These are phyloP conservation scores for Sugiyamaella sp. DNA, from an alignment of 1,139 yeast species.

Conservation along the genomic window DNA sequence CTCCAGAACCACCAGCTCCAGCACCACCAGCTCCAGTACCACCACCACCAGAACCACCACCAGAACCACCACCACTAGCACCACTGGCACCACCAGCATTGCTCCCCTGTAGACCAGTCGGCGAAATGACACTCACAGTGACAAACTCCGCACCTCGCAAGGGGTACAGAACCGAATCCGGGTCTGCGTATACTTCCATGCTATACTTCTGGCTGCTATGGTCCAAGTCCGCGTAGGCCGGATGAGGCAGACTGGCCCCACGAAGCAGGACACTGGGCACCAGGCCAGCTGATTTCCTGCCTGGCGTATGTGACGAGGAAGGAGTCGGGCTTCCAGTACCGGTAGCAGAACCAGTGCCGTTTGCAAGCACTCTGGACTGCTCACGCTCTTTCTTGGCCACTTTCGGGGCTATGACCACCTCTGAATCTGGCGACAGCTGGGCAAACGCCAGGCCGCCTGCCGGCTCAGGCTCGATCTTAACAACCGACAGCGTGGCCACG, in stretches of 20 bases:
- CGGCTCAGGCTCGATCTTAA: conserved; percentile 57
- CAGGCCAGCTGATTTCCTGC: conserved; percentile 18
- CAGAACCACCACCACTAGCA: conserved; percentile 1
- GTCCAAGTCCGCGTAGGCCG: conserved; percentile 18
- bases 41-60: conserved; percentile 1
- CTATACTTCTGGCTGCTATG: conserved; percentile 22
- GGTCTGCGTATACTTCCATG: conserved; percentile 52
- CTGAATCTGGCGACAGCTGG: conserved; percentile 69
- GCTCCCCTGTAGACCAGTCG: conserved; percentile 28
- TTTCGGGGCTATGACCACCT: conserved; percentile 83
- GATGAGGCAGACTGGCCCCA: conserved; percentile 61
- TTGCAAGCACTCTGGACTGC: too few relatives aligned
- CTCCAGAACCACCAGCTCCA: neutral
- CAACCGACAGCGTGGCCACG: conserved; percentile 64
- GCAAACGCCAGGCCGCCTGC: conserved; percentile 48
- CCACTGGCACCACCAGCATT: conserved; percentile 36
- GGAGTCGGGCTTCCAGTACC: neutral
- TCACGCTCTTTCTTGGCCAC: conserved; percentile 45
- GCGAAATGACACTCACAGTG: conserved; percentile 55
- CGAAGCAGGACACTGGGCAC: conserved; percentile 53
- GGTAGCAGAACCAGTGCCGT: conserved; percentile 6
- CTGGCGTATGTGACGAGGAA: conserved; percentile 1
- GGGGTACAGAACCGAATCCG: conserved; percentile 42
- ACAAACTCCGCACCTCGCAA: conserved; percentile 53
- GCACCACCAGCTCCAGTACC: neutral